phyloP scores from a whole-genome alignment of 2,329 filamentous ascomycete genomes.

The Colletotrichum somersetense region DNA sequence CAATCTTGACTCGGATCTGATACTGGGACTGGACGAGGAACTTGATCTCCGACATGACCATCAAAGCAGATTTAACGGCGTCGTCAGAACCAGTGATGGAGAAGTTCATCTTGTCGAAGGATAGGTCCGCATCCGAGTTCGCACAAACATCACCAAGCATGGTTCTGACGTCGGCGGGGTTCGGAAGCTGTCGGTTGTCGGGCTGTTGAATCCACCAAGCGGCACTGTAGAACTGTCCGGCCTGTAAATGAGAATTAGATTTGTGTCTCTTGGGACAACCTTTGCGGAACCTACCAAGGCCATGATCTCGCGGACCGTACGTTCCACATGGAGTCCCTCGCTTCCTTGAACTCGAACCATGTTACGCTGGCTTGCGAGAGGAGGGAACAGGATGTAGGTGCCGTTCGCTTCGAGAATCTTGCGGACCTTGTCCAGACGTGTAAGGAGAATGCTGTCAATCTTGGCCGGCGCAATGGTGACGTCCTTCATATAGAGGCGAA shows the following conservation, averaged over 20 bases:
- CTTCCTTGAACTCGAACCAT: constrained; percentile 91
- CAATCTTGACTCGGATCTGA: constrained; percentile 97
- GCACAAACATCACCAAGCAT: constrained; percentile 97
- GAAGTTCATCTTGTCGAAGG: constrained; percentile 94
- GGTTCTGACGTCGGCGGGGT: constrained; percentile 81
- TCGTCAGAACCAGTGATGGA: constrained; percentile 96
- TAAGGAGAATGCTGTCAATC: constrained; percentile 92
- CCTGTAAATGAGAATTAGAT: constrained; percentile 62
- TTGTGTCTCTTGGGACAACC: constrained; percentile 32
- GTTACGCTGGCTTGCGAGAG: constrained; percentile 85
- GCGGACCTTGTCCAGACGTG: constrained; percentile 93
- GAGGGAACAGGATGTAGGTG: constrained; percentile 92
- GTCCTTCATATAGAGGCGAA: constrained; percentile 91
- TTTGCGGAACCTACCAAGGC: constrained; percentile 73
- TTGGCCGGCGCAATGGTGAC: constrained; percentile 91
- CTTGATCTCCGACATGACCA: constrained; percentile 90
- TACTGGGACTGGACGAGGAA: constrained; percentile 90
- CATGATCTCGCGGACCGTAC: constrained; percentile 96
- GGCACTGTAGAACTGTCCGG: constrained; percentile 97
- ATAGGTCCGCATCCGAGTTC: constrained; percentile 94
- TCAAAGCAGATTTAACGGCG: constrained; percentile 93
- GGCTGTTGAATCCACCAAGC: constrained; percentile 79
- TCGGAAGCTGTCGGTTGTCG: constrained; percentile 63
- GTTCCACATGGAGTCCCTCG: constrained; percentile 93
- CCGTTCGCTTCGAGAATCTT: constrained; percentile 98